phyloP scores from a whole-genome alignment of 148 eudicot genomes.

The Drosera capensis region DNA sequence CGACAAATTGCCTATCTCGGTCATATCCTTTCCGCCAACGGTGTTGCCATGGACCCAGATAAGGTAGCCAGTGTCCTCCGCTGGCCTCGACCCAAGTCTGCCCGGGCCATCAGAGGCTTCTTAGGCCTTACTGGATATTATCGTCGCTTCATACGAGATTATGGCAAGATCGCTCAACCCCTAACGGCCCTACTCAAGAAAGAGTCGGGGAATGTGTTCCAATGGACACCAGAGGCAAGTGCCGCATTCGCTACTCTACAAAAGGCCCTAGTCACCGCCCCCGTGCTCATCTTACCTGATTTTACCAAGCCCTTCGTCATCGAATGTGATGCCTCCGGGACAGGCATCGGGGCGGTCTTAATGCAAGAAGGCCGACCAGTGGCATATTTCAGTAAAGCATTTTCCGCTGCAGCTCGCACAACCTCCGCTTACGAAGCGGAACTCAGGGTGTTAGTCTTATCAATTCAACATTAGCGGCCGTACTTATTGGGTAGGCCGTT shows the following conservation, averaged over 20 bases:
- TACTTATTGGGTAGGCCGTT: too few species aligned
- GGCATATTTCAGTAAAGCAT: neutral
- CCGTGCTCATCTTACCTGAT: neutral
- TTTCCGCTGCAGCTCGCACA: too few species aligned
- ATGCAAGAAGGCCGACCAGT: neutral
- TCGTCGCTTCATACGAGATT: neutral
- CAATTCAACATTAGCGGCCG: too few species aligned
- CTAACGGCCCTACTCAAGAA: neutral
- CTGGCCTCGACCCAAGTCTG: neutral
- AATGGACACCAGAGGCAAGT: neutral
- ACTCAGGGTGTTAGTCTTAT: too few species aligned
- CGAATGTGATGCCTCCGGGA: neutral
- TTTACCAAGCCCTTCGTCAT: neutral
- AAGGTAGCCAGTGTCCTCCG: neutral
- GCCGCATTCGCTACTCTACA: neutral
- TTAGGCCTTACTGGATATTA: conserved; percentile 1
- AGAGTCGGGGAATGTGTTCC: neutral
- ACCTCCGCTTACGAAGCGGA: too few species aligned
- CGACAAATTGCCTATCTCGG: too few species aligned
- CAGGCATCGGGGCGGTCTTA: neutral
- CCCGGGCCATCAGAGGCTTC: neutral
- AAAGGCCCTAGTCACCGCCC: neutral
- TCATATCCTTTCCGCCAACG: too few species aligned
- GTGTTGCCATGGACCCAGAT: too few species aligned
- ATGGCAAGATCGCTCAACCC: neutral